Base-by-base conservation (phyloP, 1,284 basidiomycete genomes). In the Peniophora sp. region DNA sequence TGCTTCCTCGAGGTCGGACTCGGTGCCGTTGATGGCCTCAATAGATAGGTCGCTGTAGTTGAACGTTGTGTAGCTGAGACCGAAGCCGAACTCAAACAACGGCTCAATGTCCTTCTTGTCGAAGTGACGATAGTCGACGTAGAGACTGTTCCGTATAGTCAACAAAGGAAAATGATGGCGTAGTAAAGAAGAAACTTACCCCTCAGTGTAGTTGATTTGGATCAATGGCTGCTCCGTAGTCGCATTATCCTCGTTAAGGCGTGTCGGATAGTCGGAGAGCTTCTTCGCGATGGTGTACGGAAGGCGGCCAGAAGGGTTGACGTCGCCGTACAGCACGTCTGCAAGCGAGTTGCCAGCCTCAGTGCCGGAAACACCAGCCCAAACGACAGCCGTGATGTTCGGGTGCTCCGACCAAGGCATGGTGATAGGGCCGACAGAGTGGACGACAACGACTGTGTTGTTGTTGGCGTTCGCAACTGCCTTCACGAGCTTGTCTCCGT, bases 381-480 rank as follows among this genome's bases (percentile, higher is more conserved):
- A 85, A 2, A 86, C 59, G 37, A 74, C 77, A 0, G 78, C 88
- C 9, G 85, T 89, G 53, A 92, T 75, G 57, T 88, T 88, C 47
- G 81, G 80, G 64, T 87, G 75, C 1, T 91, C 82, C 54, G 89
- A 82, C 89, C 89, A 92, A 0, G 75, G 65, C 64, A 91, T 88
- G 41, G 91, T 57, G 52, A 83, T 79, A 0, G 86, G 83, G 0
- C 88, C 88, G 49, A 88, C 86, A 8, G 81, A 81, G 67, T 94
- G 84, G 20, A 86, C 75, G 34, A 94, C 76, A 15, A 95, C 91
- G 44, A 94, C 78, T 0, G 88, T 92, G 68, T 94, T 92, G 58
- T 76, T 76, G 66, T 85, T 85, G 55, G 73, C 68, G 2, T 72
- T 70, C 0, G 83, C 82, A 15, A 85, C 81, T 5, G 81, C 71